A percentile compares a stretch with the other conserved stretches of the same genome.
These are phyloP conservation scores for Betula pendula DNA, from an alignment of 306 rosid species.

Conservation along the genomic window DNA sequence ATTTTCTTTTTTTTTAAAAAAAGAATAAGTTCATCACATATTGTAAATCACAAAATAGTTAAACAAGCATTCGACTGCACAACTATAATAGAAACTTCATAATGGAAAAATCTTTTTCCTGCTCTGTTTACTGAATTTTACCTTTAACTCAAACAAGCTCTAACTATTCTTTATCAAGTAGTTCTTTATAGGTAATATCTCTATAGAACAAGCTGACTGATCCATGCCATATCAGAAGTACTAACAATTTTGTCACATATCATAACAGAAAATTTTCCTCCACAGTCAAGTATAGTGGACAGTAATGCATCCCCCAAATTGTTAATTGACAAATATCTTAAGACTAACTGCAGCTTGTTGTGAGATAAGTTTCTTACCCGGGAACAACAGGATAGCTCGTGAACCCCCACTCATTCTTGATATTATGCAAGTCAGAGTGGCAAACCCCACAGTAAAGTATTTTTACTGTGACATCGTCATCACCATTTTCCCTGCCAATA, in stretches of 20 bases:
- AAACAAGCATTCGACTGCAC: neutral
- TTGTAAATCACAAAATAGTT: neutral
- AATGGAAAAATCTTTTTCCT: neutral
- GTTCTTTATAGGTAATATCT: neutral
- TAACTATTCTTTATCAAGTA: neutral
- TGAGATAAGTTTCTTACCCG: conserved; percentile 47
- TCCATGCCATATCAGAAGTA: neutral
- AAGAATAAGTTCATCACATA: neutral
- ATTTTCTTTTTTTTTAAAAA: too few species aligned
- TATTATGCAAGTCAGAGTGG: conserved; percentile 78
- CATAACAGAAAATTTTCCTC: neutral
- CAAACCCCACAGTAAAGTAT: conserved; percentile 87
- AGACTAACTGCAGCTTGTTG: neutral
- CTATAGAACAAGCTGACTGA: neutral
- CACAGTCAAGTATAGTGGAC: neutral
- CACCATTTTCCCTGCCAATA: conserved; percentile 67
- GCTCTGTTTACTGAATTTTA: neutral
- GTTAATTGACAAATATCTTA: neutral
- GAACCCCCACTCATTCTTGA: conserved; percentile 83
- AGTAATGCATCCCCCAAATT: neutral
- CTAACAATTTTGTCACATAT: neutral
- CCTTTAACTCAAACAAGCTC: neutral
- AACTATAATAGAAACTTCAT: neutral
- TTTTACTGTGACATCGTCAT: conserved; percentile 67
- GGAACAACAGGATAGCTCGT: conserved; percentile 84